phyloP scores from a whole-genome alignment of 352 stramenopile genomes.

The Pythium coloratum region DNA sequence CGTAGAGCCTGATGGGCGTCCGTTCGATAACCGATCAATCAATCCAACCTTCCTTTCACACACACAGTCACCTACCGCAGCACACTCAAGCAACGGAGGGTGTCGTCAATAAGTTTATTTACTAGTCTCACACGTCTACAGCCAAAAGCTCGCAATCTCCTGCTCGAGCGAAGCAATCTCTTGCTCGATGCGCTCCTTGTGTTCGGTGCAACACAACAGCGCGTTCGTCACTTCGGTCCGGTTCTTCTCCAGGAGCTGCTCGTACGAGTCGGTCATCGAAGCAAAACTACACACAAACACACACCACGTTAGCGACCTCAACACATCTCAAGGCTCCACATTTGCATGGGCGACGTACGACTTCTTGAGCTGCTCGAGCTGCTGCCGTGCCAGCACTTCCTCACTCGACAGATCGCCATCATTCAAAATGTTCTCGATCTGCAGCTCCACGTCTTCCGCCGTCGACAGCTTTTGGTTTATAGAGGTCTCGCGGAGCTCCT shows the following conservation, averaged over 20 bases:
- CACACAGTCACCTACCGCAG: not conserved
- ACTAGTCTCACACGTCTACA: constrained; percentile 26
- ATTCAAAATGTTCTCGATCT: constrained; percentile 70
- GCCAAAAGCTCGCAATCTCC: constrained; percentile 51
- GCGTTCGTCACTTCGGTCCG: constrained; percentile 59
- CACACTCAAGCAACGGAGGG: not conserved
- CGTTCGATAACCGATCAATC: constrained; percentile 1
- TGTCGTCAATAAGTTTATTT: constrained; percentile 23
- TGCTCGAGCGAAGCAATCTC: constrained; percentile 60
- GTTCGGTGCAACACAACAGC: constrained; percentile 60
- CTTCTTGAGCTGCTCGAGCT: constrained; percentile 53
- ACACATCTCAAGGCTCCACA: no score
- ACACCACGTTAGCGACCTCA: no score
- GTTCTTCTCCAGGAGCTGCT: constrained; percentile 57
- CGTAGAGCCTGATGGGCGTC: constrained; percentile 16
- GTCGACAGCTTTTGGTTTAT: constrained; percentile 48
- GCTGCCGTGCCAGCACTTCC: constrained; percentile 39
- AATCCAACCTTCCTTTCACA: not conserved
- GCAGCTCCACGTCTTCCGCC: constrained; percentile 69
- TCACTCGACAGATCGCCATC: constrained; percentile 50
- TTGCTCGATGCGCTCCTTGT: constrained; percentile 64
- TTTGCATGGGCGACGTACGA: constrained; percentile 40
- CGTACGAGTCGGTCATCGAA: constrained; percentile 52
- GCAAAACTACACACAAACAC: constrained; percentile 32
- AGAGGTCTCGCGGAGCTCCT: constrained; percentile 41